A percentile compares a stretch with the other conserved stretches of the same genome.
Conservation (phyloP, 2,329 filamentous ascomycete genomes). For the Curvularia eragrostidis region DNA sequence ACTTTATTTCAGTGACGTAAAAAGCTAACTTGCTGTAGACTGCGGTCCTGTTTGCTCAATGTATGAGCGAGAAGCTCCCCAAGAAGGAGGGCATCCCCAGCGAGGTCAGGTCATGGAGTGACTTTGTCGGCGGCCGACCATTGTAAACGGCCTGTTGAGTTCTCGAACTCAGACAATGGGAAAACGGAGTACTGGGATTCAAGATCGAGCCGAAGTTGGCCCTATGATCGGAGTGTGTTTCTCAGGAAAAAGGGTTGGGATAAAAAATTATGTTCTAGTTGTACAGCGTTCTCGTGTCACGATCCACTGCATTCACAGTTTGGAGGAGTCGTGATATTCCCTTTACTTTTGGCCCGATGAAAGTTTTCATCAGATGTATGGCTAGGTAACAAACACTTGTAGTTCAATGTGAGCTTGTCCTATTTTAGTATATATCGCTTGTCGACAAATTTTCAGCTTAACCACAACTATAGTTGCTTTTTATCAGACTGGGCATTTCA, state of each 20-base stretch:
- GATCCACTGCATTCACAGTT: constrained; percentile 10
- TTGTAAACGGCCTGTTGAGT: constrained; percentile 28
- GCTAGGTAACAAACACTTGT: background rate
- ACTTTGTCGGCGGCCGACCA: constrained; percentile 75
- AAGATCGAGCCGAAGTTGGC: constrained; percentile 15
- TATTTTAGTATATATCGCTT: background rate
- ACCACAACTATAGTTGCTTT: background rate
- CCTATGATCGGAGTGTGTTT: background rate
- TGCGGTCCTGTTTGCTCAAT: constrained; percentile 92
- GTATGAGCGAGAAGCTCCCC: constrained; percentile 96
- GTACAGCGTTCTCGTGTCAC: constrained; percentile 21
- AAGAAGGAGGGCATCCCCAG: constrained; percentile 84
- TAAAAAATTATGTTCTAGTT: constrained; percentile 22
- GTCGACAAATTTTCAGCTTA: background rate
- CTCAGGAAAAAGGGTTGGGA: constrained; percentile 1
- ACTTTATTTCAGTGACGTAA: background rate
- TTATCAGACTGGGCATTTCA: too few species aligned
- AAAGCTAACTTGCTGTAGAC: constrained; percentile 65
- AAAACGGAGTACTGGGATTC: constrained; percentile 2
- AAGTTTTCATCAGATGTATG: constrained; percentile 3
- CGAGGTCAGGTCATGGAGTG: constrained; percentile 93
- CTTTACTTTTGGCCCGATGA: constrained; percentile 7
- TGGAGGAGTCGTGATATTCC: constrained; percentile 9
- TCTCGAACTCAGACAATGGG: background rate
- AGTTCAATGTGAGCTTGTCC: constrained; percentile 1